phyloP scores from a whole-genome alignment of 192 early-diverging fungal genomes.

The Backusella macrospora region DNA sequence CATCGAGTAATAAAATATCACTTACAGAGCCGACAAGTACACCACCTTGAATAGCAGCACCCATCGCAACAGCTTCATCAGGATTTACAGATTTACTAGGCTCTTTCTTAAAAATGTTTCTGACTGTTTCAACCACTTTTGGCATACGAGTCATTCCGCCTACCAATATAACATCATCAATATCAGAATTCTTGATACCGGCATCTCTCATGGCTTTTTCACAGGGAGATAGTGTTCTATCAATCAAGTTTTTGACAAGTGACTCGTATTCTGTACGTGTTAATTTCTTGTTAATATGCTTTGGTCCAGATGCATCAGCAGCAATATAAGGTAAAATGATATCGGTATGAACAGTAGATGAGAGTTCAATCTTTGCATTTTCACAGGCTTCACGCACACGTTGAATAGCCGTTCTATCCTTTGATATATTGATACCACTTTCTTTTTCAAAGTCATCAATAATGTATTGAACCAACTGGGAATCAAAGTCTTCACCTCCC shows the following conservation, averaged over 20 bases:
- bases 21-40: slow-evolving; percentile 96
- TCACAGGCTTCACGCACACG: slow-evolving; percentile 97
- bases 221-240: slow-evolving; percentile 91
- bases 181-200: slow-evolving; percentile 74
- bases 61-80: slow-evolving; percentile 97
- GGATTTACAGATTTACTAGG: slow-evolving; percentile 97
- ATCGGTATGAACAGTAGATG: slow-evolving; percentile 91
- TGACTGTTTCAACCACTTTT: slow-evolving; percentile 93
- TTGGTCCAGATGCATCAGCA: slow-evolving; percentile 83
- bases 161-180: slow-evolving; percentile 95
- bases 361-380: slow-evolving; percentile 99
- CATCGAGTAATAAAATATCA: slow-evolving; percentile 94
- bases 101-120: slow-evolving; percentile 85
- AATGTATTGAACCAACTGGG: slow-evolving; percentile 73
- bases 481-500: slow-evolving; percentile 81
- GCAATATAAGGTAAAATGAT: slow-evolving; percentile 98
- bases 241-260: slow-evolving; percentile 77
- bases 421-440: slow-evolving; percentile 78
- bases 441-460: slow-evolving; percentile 93
- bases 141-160: slow-evolving; percentile 99
- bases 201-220: slow-evolving; percentile 98
- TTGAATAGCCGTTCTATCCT: slow-evolving; percentile 95
- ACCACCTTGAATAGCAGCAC: slow-evolving; percentile 98
- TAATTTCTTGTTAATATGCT: slow-evolving; percentile 97
- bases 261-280: slow-evolving; percentile 90